Percentiles rank a stretch among this genome's conserved stretches.
These are phyloP conservation scores for Lipomyces oligophaga DNA, from an alignment of 805 yeast species.

Conservation along the genomic window DNA sequence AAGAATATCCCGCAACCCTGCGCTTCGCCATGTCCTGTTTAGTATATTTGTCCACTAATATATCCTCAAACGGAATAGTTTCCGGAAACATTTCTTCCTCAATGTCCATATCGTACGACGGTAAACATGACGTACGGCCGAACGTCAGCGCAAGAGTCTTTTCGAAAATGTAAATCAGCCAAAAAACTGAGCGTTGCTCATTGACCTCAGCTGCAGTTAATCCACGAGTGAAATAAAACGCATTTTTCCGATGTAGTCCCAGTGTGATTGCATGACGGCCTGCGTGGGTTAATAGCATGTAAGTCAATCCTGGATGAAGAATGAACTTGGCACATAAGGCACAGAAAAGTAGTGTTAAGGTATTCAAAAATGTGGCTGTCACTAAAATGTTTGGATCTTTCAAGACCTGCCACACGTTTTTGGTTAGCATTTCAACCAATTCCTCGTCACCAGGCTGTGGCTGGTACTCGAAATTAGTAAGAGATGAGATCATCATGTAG, in stretches of 20 bases:
- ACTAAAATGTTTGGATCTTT: slow-evolving; percentile 14
- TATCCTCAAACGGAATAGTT: neutral
- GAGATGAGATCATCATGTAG: slow-evolving; percentile 5
- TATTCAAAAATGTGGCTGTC: slow-evolving; percentile 12
- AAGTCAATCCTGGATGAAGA: slow-evolving; percentile 16
- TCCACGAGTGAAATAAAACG: slow-evolving; percentile 13
- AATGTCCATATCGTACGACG: slow-evolving; percentile 15
- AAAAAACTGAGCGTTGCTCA: slow-evolving; percentile 11
- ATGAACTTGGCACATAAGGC: slow-evolving; percentile 1
- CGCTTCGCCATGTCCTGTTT: slow-evolving; percentile 2
- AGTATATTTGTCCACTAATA: neutral
- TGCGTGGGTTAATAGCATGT: slow-evolving; percentile 13
- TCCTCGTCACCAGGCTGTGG: slow-evolving; percentile 2
- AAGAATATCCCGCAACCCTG: slow-evolving; percentile 1
- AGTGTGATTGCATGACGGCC: slow-evolving; percentile 10
- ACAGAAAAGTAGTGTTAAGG: slow-evolving; percentile 8
- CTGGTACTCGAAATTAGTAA: slow-evolving; percentile 4
- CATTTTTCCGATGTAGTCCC: slow-evolving; percentile 15
- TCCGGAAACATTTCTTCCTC: slow-evolving; percentile 1
- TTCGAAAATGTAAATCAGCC: slow-evolving; percentile 9
- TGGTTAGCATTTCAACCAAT: slow-evolving; percentile 3
- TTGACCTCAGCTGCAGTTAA: slow-evolving; percentile 7
- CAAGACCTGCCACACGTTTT: slow-evolving; percentile 10
- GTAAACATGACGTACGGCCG: slow-evolving; percentile 18
- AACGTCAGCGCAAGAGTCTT: slow-evolving; percentile 13